Percentiles rank a stretch among this genome's conserved stretches.
Evolutionary conservation across 306 rosid genomes (phyloP).

Genomic region (Ormosia semicastrata): DNA sequence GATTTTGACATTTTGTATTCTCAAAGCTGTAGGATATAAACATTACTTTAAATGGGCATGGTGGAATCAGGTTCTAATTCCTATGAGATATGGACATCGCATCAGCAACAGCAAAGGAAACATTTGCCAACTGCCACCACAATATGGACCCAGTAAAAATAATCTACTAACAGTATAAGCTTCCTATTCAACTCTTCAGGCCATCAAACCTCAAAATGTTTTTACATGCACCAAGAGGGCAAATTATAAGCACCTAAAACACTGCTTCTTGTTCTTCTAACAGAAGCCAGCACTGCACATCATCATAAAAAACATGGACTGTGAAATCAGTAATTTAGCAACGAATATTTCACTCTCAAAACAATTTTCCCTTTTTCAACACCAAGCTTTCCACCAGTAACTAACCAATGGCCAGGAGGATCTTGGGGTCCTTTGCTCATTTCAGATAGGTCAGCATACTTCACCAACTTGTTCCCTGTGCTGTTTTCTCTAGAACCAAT

Average conservation of each 20-base stretch:
- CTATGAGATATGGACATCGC: slow-evolving; percentile 23
- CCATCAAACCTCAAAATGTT: slow-evolving; percentile 38
- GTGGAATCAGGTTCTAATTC: slow-evolving; percentile 17
- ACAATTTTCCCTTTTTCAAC: slow-evolving; percentile 78
- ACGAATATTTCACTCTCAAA: slow-evolving; percentile 76
- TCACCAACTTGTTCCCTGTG: slow-evolving; percentile 52
- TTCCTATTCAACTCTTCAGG: slow-evolving; percentile 32
- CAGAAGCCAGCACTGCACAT: slow-evolving; percentile 46
- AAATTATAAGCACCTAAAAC: slow-evolving; percentile 31
- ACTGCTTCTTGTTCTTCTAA: slow-evolving; percentile 27
- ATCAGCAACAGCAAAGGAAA: slow-evolving; percentile 13
- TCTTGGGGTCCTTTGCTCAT: slow-evolving; percentile 72
- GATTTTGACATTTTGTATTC: slow-evolving; percentile 16
- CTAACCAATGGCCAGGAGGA: slow-evolving; percentile 87
- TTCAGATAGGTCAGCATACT: slow-evolving; percentile 56
- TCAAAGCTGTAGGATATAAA: slow-evolving; percentile 19
- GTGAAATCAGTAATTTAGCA: slow-evolving; percentile 63
- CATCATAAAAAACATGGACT: slow-evolving; percentile 31
- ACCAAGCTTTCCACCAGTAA: slow-evolving; percentile 89
- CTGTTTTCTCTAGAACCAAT: slow-evolving; percentile 43
- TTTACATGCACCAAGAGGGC: slow-evolving; percentile 14
- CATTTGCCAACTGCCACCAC: slow-evolving; percentile 23
- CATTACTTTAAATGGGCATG: slow-evolving; percentile 3
- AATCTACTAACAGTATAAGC: slow-evolving; percentile 15
- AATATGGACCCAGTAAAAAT: neutral